A percentile compares a stretch with the other conserved stretches of the same genome.
These are phyloP conservation scores for Mucor irregularis DNA, from an alignment of 371 early-diverging fungal genomes.

Conservation along the genomic window DNA sequence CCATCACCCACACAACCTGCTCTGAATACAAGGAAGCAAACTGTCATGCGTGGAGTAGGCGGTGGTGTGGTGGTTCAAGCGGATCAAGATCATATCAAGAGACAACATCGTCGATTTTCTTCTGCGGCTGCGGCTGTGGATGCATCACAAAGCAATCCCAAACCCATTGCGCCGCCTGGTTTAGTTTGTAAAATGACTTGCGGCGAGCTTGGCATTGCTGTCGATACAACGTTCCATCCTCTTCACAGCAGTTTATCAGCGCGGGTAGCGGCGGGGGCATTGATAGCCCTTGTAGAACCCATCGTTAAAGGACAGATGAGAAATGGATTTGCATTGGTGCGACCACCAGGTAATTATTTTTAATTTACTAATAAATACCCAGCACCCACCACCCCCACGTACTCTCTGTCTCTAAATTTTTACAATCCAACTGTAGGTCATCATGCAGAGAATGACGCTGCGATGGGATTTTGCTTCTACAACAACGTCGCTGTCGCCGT, in stretches of 20 bases:
- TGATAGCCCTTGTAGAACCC: slow-evolving; percentile 53
- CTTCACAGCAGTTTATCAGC: slow-evolving; percentile 55
- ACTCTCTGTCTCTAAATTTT: neutral
- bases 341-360: slow-evolving; percentile 62
- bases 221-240: slow-evolving; percentile 65
- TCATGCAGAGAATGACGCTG: slow-evolving; percentile 66
- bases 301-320: slow-evolving; percentile 55
- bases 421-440: slow-evolving; percentile 33
- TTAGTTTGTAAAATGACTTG: slow-evolving; percentile 56
- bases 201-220: slow-evolving; percentile 58
- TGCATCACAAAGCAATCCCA: slow-evolving; percentile 19
- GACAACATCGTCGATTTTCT: slow-evolving; percentile 39
- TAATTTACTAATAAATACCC: no score
- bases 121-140: slow-evolving; percentile 31
- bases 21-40: neutral
- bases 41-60: slow-evolving; percentile 33
- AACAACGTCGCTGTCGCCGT: slow-evolving; percentile 73
- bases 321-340: slow-evolving; percentile 68
- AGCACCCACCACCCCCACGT: no score
- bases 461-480: slow-evolving; percentile 73
- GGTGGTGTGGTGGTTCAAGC: slow-evolving; percentile 36
- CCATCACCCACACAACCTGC: slow-evolving; percentile 6
- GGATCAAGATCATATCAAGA: slow-evolving; percentile 27
- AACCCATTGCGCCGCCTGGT: slow-evolving; percentile 48
- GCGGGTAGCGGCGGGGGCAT: slow-evolving; percentile 56